phyloP scores from a whole-genome alignment of 768 basidiomycete genomes.

The Fomitopsis pulvina region DNA sequence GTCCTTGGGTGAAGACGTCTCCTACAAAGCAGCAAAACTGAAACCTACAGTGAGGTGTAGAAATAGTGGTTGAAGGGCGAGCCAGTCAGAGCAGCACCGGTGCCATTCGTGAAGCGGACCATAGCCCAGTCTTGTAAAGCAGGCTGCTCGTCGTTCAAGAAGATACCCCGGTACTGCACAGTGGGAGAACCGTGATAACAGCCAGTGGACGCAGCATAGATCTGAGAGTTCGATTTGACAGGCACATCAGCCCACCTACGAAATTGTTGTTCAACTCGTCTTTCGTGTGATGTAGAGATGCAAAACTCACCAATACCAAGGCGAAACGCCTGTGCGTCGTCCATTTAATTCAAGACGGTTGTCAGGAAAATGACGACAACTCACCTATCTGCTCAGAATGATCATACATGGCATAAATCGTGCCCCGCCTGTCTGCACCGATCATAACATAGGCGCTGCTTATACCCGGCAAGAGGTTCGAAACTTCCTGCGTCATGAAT shows the following conservation, averaged over 20 bases:
- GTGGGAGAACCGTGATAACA: slow-evolving; percentile 54
- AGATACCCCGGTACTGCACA: slow-evolving; percentile 66
- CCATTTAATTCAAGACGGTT: not conserved
- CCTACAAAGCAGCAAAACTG: not conserved
- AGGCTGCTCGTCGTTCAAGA: slow-evolving; percentile 75
- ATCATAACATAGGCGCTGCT: slow-evolving; percentile 59
- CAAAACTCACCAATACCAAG: slow-evolving; percentile 54
- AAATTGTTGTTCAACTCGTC: too few relatives aligned
- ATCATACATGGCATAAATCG: slow-evolving; percentile 61
- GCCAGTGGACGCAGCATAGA: slow-evolving; percentile 37
- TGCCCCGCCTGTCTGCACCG: slow-evolving; percentile 64
- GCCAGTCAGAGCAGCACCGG: slow-evolving; percentile 38
- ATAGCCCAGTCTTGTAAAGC: slow-evolving; percentile 65
- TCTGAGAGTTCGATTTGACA: slow-evolving; percentile 37
- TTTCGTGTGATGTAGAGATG: not conserved
- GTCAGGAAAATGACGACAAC: slow-evolving; percentile 8
- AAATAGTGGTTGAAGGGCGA: slow-evolving; percentile 60
- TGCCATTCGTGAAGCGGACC: slow-evolving; percentile 62
- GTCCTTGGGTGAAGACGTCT: slow-evolving; percentile 9
- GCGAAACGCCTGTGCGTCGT: slow-evolving; percentile 44
- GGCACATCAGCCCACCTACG: slow-evolving; percentile 78
- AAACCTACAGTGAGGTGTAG: slow-evolving; percentile 46
- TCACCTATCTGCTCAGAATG: slow-evolving; percentile 62
- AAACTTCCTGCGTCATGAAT: slow-evolving; percentile 45
- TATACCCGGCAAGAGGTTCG: slow-evolving; percentile 51